These are phyloP conservation scores for Pyricularia sp. DNA, from an alignment of 2,329 filamentous ascomycete genomes.

Conservation along the genomic window DNA sequence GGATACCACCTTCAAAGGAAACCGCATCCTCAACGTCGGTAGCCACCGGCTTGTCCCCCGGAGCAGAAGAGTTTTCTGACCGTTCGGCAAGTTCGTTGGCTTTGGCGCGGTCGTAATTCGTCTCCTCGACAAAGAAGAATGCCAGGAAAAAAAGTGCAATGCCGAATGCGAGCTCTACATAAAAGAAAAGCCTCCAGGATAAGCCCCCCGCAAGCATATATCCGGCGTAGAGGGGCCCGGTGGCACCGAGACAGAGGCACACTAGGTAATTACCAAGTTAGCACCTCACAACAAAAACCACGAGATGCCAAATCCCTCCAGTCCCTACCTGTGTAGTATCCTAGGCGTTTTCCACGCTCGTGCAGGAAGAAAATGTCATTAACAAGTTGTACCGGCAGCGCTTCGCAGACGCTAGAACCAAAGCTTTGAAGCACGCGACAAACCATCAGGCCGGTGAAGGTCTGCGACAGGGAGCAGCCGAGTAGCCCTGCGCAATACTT, in stretches of 20 bases:
- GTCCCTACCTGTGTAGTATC: slow-evolving; percentile 43
- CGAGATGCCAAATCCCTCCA: not conserved
- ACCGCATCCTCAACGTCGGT: not conserved
- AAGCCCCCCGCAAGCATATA: slow-evolving; percentile 51
- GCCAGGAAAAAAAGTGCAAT: slow-evolving; percentile 17
- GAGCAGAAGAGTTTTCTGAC: slow-evolving; percentile 4
- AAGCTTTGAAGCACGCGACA: slow-evolving; percentile 28
- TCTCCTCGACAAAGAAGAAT: slow-evolving; percentile 24
- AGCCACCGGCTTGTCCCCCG: slow-evolving; percentile 8
- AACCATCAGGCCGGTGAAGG: slow-evolving; percentile 27
- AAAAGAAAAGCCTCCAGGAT: slow-evolving; percentile 53
- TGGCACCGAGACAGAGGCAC: slow-evolving; percentile 44
- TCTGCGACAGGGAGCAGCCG: slow-evolving; percentile 24
- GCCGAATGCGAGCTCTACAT: slow-evolving; percentile 46
- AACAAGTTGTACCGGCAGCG: slow-evolving; percentile 33
- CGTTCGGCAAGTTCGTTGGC: slow-evolving; percentile 1
- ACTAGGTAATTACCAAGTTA: slow-evolving; percentile 21
- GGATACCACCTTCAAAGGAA: slow-evolving; percentile 13
- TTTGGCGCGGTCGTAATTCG: slow-evolving; percentile 17
- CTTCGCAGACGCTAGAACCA: slow-evolving; percentile 33
- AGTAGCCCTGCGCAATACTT: slow-evolving; percentile 30
- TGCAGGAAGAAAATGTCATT: slow-evolving; percentile 37
- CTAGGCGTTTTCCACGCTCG: slow-evolving; percentile 41
- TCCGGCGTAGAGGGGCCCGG: slow-evolving; percentile 47
- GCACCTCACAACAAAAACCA: not conserved